A percentile compares a stretch with the other conserved stretches of the same genome.
phyloP scores from a whole-genome alignment of 2,329 filamentous ascomycete genomes.

The Aspergillus sp. region DNA sequence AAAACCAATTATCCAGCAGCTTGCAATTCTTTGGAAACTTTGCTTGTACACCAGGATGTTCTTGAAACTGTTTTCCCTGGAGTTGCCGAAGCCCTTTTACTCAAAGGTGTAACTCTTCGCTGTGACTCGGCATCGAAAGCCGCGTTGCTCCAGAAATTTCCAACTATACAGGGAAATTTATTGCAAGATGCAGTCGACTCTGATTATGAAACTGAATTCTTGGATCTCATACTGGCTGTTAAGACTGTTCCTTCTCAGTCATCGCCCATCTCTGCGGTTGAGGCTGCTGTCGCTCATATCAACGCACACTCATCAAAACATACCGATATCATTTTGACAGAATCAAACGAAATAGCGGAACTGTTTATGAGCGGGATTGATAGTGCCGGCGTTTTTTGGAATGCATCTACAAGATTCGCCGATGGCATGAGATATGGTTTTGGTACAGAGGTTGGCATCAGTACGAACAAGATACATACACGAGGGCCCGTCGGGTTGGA shows the following conservation, averaged over 20 bases:
- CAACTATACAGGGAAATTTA: constrained; percentile 38
- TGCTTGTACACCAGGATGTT: constrained; percentile 73
- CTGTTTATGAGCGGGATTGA: constrained; percentile 81
- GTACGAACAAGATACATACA: constrained; percentile 97
- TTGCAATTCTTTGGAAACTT: constrained; percentile 89
- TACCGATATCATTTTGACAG: constrained; percentile 85
- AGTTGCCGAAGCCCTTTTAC: constrained; percentile 68
- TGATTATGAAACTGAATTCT: constrained; percentile 86
- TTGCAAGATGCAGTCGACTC: constrained; percentile 62
- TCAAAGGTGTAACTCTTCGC: constrained; percentile 73
- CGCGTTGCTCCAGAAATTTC: constrained; percentile 51
- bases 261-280: constrained; percentile 40
- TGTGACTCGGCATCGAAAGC: constrained; percentile 69
- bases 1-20: constrained; percentile 94
- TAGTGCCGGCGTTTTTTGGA: constrained; percentile 93
- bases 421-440: constrained; percentile 98
- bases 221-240: constrained; percentile 78
- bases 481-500: constrained; percentile 90
- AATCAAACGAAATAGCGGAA: constrained; percentile 63
- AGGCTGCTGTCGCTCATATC: constrained; percentile 79
- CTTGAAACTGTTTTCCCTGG: constrained; percentile 63
- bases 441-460: constrained; percentile 96
- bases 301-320: constrained; percentile 89
- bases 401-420: constrained; percentile 87
- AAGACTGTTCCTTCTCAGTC: constrained; percentile 59